Evolutionary conservation across 2,329 filamentous ascomycete species (phyloP).

Genomic region (Mollisia scopiformis): DNA sequence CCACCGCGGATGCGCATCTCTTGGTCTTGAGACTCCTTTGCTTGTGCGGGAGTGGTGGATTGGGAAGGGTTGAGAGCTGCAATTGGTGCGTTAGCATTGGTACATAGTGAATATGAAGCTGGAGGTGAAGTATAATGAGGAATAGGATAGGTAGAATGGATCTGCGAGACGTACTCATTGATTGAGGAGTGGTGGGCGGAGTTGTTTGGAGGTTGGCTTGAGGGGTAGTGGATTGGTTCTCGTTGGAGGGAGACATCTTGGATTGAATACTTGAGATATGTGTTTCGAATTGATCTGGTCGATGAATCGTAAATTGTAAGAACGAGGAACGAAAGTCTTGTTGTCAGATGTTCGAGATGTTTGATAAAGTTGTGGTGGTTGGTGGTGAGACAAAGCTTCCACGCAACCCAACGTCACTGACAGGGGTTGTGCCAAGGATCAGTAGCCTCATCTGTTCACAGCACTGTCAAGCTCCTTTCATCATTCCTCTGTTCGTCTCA

Average conservation of each 20-base stretch:
- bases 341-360: neutral
- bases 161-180: neutral
- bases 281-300: neutral
- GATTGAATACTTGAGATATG: neutral
- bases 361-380: neutral
- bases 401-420: slow-evolving; percentile 1
- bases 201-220: neutral
- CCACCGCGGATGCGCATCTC: slow-evolving; percentile 36
- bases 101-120: neutral
- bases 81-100: neutral
- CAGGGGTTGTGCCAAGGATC: neutral
- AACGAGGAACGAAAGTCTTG: neutral
- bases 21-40: slow-evolving; percentile 19
- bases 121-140: neutral
- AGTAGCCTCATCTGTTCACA: neutral
- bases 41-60: slow-evolving; percentile 8
- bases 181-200: neutral
- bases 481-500: neutral
- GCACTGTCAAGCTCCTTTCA: neutral
- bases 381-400: neutral
- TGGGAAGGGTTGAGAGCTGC: neutral
- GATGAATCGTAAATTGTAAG: neutral
- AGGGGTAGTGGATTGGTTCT: neutral
- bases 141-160: neutral
- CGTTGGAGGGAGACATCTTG: neutral